phyloP scores from a whole-genome alignment of 306 rosid genomes.

The Vicia sativa region DNA sequence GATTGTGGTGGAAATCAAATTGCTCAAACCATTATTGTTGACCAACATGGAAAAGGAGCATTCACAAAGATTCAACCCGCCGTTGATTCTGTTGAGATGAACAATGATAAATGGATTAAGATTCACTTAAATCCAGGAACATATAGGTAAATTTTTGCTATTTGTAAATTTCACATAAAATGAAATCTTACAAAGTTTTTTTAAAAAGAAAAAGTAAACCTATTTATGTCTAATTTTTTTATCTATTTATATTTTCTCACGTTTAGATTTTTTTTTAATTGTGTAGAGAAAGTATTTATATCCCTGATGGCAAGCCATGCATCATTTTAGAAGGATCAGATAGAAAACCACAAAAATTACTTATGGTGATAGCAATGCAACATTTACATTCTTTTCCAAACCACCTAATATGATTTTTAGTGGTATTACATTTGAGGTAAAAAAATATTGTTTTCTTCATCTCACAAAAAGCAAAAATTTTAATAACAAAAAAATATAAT shows the following conservation, averaged over 20 bases:
- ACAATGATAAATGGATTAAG: constrained; percentile 22
- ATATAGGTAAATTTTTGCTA: constrained; percentile 6
- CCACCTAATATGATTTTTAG: too few relatives aligned
- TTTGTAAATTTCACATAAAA: too few relatives aligned
- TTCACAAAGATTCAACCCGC: constrained; percentile 4
- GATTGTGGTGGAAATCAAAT: constrained; percentile 29
- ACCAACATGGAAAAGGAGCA: constrained; percentile 5
- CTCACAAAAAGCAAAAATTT: background rate
- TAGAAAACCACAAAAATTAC: too few relatives aligned
- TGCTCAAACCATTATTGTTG: constrained; percentile 1
- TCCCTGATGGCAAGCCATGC: background rate
- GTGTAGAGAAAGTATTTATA: background rate
- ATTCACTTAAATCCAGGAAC: constrained; percentile 28
- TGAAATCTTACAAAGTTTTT: too few relatives aligned
- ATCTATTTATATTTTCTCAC: background rate
- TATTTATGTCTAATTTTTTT: background rate
- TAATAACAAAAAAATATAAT: background rate
- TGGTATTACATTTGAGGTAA: constrained; percentile 31
- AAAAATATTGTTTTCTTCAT: background rate
- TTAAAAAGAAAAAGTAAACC: background rate
- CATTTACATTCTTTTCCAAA: too few relatives aligned
- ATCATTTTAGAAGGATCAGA: constrained; percentile 6
- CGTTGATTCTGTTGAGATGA: constrained; percentile 5
- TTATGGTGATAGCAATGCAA: too few relatives aligned
- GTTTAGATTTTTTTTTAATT: background rate